Base-by-base conservation (phyloP, 345 rosid genomes). In the Eucalyptus tenuipes region DNA sequence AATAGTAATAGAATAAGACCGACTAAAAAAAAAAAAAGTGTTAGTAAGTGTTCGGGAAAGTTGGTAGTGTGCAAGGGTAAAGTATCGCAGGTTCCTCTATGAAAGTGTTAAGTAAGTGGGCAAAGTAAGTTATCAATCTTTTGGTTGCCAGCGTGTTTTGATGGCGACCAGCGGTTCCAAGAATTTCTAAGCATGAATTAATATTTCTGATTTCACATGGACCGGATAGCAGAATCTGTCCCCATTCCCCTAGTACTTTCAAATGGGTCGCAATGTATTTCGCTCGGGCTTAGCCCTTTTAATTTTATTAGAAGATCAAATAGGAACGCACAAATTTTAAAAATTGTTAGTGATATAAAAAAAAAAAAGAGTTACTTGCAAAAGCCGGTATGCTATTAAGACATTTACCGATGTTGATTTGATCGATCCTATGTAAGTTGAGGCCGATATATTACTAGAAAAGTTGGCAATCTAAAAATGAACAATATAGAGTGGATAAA, bases 1-100 rank as follows among this genome's bases (percentile, higher is more conserved):
- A 49, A 0, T 49, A 15, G 0, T 5, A 49, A 15, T 15, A 49
- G 15, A 49, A 0, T 49, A 49, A 49, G 0, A 49, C 15, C 0
- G 1, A 6, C 7, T 2, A 49, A 50, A 49, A 40, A 16, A 6
- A 4, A n/a, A n/a, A n/a, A n/a, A n/a, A n/a, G 59, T 55, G 10
- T 22, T 24, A 24, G 27, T 9, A 9, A 55, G 27, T 4, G 5
- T 22, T 9, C 27, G 3, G 61, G 22, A 22, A 20, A 22, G 29
- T 55, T 4, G 61, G 61, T 55, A 55, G 61, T 8, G 29, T 8
- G 29, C 24, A 55, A 55, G 61, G 0, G 61, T 55, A 24, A 55
- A 24, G 61, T 24, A 24, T 55, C 61, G 6, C 61, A 55, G 12
- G 61, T 55, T 22, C 61, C 24, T 24, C 5, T 0, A 9, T 4